Conservation (phyloP, 352 stramenopile species). For the Phytophthora rubi region DNA sequence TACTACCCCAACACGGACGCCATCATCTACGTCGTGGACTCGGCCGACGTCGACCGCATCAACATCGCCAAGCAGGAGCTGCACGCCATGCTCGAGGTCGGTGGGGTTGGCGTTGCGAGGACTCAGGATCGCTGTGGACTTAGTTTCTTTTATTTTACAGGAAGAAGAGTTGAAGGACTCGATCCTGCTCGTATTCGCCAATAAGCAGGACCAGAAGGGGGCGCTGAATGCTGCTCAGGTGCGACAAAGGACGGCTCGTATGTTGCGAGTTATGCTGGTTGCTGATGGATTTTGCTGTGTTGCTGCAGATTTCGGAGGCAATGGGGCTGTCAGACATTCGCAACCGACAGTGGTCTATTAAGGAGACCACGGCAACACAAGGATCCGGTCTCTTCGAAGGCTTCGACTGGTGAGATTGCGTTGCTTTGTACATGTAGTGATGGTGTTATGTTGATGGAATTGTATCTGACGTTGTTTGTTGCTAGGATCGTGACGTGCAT, state of each 20-base stretch:
- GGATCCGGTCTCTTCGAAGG: constrained; percentile 99
- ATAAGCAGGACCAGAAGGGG: constrained; percentile 99
- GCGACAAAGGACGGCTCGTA: neutral
- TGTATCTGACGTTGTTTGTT: constrained; percentile 15
- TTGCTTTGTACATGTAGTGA: neutral
- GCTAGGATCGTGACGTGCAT: constrained; percentile 90
- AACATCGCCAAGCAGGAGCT: constrained; percentile 98
- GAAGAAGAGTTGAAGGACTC: constrained; percentile 99
- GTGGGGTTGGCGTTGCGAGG: neutral
- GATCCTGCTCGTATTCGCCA: constrained; percentile 99
- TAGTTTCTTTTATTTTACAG: constrained; percentile 43
- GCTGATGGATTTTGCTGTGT: constrained; percentile 1
- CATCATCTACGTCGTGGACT: constrained; percentile 97
- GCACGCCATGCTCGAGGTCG: constrained; percentile 96
- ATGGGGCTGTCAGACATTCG: constrained; percentile 98
- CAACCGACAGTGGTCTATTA: constrained; percentile 99
- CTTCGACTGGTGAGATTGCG: constrained; percentile 95
- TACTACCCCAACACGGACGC: constrained; percentile 99
- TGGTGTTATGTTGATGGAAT: constrained; percentile 2
- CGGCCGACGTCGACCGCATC: constrained; percentile 97
- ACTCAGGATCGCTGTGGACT: neutral
- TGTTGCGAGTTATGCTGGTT: neutral
- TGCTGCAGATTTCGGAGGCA: constrained; percentile 95
- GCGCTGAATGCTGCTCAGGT: constrained; percentile 90
- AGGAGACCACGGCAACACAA: constrained; percentile 98